These are phyloP conservation scores for Ustulina deusta DNA, from an alignment of 2,329 filamentous ascomycete species.

Conservation along the genomic window DNA sequence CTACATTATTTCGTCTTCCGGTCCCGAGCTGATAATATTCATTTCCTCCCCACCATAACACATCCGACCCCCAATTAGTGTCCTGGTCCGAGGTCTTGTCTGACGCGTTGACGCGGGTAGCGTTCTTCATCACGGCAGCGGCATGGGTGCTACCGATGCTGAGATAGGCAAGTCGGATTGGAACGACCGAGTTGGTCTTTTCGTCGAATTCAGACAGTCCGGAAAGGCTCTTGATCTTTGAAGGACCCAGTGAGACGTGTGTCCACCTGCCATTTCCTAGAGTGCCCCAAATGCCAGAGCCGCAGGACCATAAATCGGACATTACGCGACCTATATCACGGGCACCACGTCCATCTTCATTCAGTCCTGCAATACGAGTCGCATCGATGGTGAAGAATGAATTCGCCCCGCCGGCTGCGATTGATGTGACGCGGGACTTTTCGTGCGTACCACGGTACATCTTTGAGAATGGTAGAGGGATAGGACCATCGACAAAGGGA, in stretches of 20 bases:
- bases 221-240: slow-evolving; percentile 85
- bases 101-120: slow-evolving; percentile 72
- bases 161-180: slow-evolving; percentile 81
- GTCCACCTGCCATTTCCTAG: slow-evolving; percentile 91
- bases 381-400: slow-evolving; percentile 90
- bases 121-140: slow-evolving; percentile 85
- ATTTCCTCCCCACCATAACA: slow-evolving; percentile 94
- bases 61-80: slow-evolving; percentile 89
- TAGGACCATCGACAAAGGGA: slow-evolving; percentile 75
- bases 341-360: slow-evolving; percentile 55
- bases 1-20: slow-evolving; percentile 85
- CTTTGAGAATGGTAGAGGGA: slow-evolving; percentile 74
- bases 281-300: slow-evolving; percentile 84
- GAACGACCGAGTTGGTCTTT: slow-evolving; percentile 70
- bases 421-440: slow-evolving; percentile 75
- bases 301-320: slow-evolving; percentile 87
- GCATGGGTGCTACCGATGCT: slow-evolving; percentile 84
- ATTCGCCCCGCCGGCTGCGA: slow-evolving; percentile 88
- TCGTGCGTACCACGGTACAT: slow-evolving; percentile 77
- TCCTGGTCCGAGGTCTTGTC: slow-evolving; percentile 69
- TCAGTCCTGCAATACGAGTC: slow-evolving; percentile 62
- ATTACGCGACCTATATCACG: slow-evolving; percentile 67
- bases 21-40: slow-evolving; percentile 94
- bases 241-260: slow-evolving; percentile 81
- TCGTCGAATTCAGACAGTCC: slow-evolving; percentile 92